A percentile compares a stretch with the other conserved stretches of the same genome.
These are phyloP conservation scores for Dentipellis fragilis DNA, from an alignment of 768 basidiomycete species.

Conservation along the genomic window DNA sequence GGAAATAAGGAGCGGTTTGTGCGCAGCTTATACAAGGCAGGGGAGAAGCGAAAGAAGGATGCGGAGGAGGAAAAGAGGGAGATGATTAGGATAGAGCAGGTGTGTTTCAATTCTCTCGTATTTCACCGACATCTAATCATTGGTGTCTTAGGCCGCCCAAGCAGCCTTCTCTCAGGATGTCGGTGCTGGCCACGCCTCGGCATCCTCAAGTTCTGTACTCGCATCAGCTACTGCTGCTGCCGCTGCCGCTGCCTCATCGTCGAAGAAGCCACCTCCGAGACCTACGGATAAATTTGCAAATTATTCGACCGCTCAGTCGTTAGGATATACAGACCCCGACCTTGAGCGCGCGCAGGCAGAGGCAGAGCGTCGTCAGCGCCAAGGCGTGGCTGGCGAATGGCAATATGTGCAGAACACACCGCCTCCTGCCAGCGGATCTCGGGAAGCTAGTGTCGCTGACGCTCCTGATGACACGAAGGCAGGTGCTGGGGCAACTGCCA, in stretches of 20 bases:
- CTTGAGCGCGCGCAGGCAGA: slow-evolving; percentile 54
- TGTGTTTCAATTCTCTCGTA: slow-evolving; percentile 19
- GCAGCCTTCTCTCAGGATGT: slow-evolving; percentile 75
- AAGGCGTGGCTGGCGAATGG: slow-evolving; percentile 77
- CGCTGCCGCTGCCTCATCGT: slow-evolving; percentile 14
- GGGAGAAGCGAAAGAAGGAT: slow-evolving; percentile 81
- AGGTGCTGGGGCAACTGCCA: slow-evolving; percentile 9
- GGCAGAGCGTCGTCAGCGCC: slow-evolving; percentile 43
- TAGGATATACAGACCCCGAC: slow-evolving; percentile 76
- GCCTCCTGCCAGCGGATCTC: slow-evolving; percentile 15
- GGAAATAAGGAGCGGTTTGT: slow-evolving; percentile 92
- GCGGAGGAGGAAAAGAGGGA: slow-evolving; percentile 79
- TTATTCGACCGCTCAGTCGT: slow-evolving; percentile 79
- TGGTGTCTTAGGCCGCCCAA: slow-evolving; percentile 44
- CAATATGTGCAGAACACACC: slow-evolving; percentile 38
- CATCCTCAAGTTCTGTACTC: slow-evolving; percentile 15
- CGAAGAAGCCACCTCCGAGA: slow-evolving; percentile 31
- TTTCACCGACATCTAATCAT: slow-evolving; percentile 1
- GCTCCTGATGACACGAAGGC: slow-evolving; percentile 12
- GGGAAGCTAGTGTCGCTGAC: slow-evolving; percentile 4
- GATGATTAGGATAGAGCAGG: slow-evolving; percentile 80
- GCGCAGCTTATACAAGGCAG: slow-evolving; percentile 84
- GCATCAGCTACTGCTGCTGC: slow-evolving; percentile 12
- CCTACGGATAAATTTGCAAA: slow-evolving; percentile 64
- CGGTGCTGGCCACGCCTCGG: slow-evolving; percentile 50